phyloP scores from a whole-genome alignment of 306 rosid species.

The Ammopiptanthus mongolicus region DNA sequence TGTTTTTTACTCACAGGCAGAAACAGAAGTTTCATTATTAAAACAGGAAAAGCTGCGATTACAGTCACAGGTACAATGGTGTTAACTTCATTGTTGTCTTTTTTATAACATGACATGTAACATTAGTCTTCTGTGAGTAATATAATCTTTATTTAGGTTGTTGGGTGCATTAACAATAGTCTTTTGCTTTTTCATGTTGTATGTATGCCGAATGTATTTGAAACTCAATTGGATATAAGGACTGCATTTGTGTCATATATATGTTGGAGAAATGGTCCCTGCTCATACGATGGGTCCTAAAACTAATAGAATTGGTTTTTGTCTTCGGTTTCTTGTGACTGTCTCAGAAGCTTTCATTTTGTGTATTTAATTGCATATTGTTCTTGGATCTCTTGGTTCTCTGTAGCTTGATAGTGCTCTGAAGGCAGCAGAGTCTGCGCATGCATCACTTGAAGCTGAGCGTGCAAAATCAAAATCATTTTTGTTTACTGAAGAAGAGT shows the following conservation, averaged over 20 bases:
- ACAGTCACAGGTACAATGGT: slow-evolving; percentile 67
- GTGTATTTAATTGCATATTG: not conserved
- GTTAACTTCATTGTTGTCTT: not conserved
- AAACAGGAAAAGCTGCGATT: slow-evolving; percentile 84
- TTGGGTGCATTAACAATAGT: not conserved
- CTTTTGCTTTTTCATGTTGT: not conserved
- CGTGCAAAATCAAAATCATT: slow-evolving; percentile 67
- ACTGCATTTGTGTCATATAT: not conserved
- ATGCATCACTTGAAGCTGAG: slow-evolving; percentile 68
- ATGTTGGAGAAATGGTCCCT: not conserved
- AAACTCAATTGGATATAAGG: not conserved
- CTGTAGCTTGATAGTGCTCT: slow-evolving; percentile 80
- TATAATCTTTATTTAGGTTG: not conserved
- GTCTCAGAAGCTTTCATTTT: not conserved
- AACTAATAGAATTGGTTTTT: not conserved
- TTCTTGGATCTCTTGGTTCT: not conserved
- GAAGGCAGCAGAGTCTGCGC: slow-evolving; percentile 75
- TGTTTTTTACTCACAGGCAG: slow-evolving; percentile 56
- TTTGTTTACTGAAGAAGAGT: slow-evolving; percentile 82
- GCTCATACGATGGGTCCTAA: not conserved
- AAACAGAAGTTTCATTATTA: slow-evolving; percentile 77
- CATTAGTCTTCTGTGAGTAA: not conserved
- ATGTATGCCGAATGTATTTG: not conserved
- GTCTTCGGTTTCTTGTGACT: not conserved
- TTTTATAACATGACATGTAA: not conserved